phyloP scores from a whole-genome alignment of 208 protist genomes.

The Porcisia deanei region DNA sequence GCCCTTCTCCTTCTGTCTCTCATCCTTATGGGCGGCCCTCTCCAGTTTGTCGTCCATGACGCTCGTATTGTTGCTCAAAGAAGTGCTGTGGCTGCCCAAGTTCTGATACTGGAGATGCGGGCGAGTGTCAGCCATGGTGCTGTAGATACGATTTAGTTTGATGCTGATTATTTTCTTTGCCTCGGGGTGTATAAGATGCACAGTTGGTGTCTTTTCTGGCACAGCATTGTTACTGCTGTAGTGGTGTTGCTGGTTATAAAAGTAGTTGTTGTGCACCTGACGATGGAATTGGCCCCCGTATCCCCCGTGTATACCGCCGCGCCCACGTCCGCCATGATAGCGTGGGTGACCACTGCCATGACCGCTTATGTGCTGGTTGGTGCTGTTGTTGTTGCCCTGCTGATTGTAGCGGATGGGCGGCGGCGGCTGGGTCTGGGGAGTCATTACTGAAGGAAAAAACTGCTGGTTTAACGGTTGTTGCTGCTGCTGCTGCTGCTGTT shows the following conservation, averaged over 20 bases:
- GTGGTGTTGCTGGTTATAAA: constrained; percentile 53
- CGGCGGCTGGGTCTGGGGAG: constrained; percentile 9
- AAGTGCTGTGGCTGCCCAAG: not conserved
- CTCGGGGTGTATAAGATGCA: constrained; percentile 46
- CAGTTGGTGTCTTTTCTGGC: constrained; percentile 65
- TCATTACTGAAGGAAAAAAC: not conserved
- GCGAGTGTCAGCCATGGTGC: constrained; percentile 51
- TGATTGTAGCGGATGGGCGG: constrained; percentile 24
- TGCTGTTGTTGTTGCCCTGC: constrained; percentile 33
- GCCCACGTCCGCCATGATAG: constrained; percentile 19
- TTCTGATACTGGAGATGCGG: constrained; percentile 35
- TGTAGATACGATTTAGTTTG: constrained; percentile 72
- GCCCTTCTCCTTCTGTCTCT: constrained; percentile 23
- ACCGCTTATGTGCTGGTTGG: constrained; percentile 22
- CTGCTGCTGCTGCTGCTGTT: not conserved
- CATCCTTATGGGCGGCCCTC: not conserved
- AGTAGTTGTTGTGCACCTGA: constrained; percentile 50
- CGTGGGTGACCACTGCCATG: constrained; percentile 1
- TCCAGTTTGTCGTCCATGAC: constrained; percentile 15
- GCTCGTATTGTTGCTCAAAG: constrained; percentile 26
- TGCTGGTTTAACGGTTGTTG: constrained; percentile 21
- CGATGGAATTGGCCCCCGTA: constrained; percentile 28
- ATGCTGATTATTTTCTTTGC: constrained; percentile 49
- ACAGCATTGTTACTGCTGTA: constrained; percentile 72
- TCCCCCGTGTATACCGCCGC: constrained; percentile 23